Conservation (phyloP, 2,329 filamentous ascomycete genomes). For the Aureobasidium musti region DNA sequence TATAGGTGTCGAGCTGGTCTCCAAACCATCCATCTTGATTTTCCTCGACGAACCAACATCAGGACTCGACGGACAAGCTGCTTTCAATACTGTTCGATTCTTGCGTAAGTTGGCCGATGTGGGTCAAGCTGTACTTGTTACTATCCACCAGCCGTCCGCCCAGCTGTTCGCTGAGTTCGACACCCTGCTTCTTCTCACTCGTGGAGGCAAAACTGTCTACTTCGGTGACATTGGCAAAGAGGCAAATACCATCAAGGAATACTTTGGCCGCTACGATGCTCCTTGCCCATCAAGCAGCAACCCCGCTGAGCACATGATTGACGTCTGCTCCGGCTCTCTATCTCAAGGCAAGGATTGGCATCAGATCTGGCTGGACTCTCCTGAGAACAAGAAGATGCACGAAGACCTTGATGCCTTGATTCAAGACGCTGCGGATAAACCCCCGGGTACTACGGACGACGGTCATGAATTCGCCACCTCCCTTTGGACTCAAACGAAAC, state of each 20-base stretch:
- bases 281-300: conserved; percentile 55
- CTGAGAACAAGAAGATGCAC: conserved; percentile 40
- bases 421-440: conserved; percentile 42
- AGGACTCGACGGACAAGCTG: conserved; percentile 66
- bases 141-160: conserved; percentile 70
- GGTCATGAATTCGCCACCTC: conserved; percentile 51
- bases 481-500: conserved; percentile 45
- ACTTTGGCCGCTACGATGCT: conserved; percentile 57
- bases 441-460: conserved; percentile 44
- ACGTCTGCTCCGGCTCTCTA: conserved; percentile 49
- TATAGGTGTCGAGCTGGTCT: conserved; percentile 59
- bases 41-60: conserved; percentile 63
- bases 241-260: conserved; percentile 47
- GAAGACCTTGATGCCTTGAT: conserved; percentile 48
- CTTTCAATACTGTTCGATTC: conserved; percentile 66
- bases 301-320: conserved; percentile 57
- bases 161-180: conserved; percentile 69
- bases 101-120: conserved; percentile 65
- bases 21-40: conserved; percentile 61
- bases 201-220: conserved; percentile 66
- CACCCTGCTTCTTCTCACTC: conserved; percentile 63
- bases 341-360: conserved; percentile 52
- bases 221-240: conserved; percentile 60
- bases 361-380: conserved; percentile 48
- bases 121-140: conserved; percentile 68